These are phyloP conservation scores for Darksidea phi DNA, from an alignment of 495 filamentous ascomycete species.

Conservation along the genomic window DNA sequence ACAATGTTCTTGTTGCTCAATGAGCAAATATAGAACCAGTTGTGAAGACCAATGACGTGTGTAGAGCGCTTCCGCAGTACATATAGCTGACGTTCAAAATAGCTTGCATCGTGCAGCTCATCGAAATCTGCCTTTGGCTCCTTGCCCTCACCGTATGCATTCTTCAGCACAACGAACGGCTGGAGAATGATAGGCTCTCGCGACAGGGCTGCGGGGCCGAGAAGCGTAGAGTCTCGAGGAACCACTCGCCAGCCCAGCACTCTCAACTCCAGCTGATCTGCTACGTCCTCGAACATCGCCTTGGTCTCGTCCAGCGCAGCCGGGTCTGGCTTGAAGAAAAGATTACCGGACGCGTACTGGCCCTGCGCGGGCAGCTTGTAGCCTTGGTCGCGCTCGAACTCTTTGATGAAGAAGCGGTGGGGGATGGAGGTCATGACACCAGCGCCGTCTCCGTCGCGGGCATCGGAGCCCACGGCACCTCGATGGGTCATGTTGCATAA, in stretches of 20 bases:
- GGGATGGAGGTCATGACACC: slow-evolving; percentile 99
- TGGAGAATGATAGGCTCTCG: slow-evolving; percentile 93
- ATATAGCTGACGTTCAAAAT: slow-evolving; percentile 92
- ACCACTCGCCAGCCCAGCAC: slow-evolving; percentile 97
- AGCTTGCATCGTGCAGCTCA: slow-evolving; percentile 75
- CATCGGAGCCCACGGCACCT: slow-evolving; percentile 96
- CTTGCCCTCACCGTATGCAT: slow-evolving; percentile 82
- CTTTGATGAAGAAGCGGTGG: slow-evolving; percentile 98
- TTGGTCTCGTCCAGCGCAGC: slow-evolving; percentile 86
- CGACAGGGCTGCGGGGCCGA: slow-evolving; percentile 90
- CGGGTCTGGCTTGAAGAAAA: slow-evolving; percentile 97
- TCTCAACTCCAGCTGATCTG: slow-evolving; percentile 79
- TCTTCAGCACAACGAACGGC: slow-evolving; percentile 88
- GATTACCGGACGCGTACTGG: slow-evolving; percentile 95
- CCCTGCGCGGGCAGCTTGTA: slow-evolving; percentile 82
- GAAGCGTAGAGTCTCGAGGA: slow-evolving; percentile 84
- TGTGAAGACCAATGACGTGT: slow-evolving; percentile 89
- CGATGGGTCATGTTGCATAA: slow-evolving; percentile 99
- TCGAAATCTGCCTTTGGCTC: slow-evolving; percentile 77
- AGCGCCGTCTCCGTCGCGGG: slow-evolving; percentile 94
- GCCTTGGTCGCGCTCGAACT: slow-evolving; percentile 87
- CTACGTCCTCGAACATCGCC: slow-evolving; percentile 85
- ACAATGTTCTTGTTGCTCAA: slow-evolving; percentile 98
- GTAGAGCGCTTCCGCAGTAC: slow-evolving; percentile 92
- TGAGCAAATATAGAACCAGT: slow-evolving; percentile 99